Conservation (phyloP, 139 green algal species). For the Haematococcus sp. region DNA sequence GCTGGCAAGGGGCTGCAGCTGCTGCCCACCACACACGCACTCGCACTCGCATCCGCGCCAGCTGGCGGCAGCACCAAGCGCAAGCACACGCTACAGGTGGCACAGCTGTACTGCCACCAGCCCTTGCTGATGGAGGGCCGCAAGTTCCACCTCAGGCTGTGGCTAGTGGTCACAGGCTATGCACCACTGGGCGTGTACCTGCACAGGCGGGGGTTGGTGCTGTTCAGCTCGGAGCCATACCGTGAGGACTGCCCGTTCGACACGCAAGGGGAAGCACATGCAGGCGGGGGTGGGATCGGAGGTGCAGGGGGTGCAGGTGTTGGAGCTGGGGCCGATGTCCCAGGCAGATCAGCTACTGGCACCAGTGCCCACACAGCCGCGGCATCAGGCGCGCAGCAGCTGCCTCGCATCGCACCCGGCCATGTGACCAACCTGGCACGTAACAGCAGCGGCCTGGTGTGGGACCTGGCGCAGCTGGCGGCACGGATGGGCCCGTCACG, state of each 20-base stretch:
- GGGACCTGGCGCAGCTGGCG: constrained; percentile 33
- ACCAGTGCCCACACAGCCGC: too few relatives aligned
- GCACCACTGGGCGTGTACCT: constrained; percentile 42
- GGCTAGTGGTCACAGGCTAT: constrained; percentile 47
- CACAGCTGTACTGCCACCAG: constrained; percentile 45
- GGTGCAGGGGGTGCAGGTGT: not conserved
- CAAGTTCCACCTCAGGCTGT: constrained; percentile 61
- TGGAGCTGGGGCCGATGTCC: not conserved
- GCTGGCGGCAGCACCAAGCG: not conserved
- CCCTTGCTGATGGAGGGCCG: constrained; percentile 43
- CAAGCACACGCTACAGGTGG: constrained; percentile 33
- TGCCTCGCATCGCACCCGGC: constrained; percentile 13
- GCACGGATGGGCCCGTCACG: constrained; percentile 18
- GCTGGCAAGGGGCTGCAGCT: constrained; percentile 28
- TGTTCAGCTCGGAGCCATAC: constrained; percentile 53
- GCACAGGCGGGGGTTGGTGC: constrained; percentile 41
- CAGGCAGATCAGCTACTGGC: too few relatives aligned
- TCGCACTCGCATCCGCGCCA: not conserved
- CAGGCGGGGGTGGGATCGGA: not conserved
- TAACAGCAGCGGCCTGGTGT: constrained; percentile 48
- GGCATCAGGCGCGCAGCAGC: too few relatives aligned
- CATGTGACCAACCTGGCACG: constrained; percentile 57
- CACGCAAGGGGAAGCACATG: not conserved
- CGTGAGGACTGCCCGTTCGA: constrained; percentile 6
- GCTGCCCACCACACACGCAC: not conserved